A percentile compares a stretch with the other conserved stretches of the same genome.
Evolutionary conservation across 164 flowering plant species (phyloP).

Genomic region (Macadamia tetraphylla): DNA sequence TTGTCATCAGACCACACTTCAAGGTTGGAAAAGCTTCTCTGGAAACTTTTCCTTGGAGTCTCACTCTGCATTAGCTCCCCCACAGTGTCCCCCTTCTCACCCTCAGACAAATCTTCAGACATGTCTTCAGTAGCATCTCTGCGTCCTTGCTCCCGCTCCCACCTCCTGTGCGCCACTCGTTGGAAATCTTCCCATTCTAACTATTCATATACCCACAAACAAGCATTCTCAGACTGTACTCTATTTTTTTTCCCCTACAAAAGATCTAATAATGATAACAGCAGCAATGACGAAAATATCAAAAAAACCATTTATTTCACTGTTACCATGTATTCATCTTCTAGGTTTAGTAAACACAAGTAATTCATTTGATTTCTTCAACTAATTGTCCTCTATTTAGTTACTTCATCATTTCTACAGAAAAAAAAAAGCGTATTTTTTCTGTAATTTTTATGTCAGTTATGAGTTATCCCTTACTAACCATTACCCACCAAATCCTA

Average conservation of each 20-base stretch:
- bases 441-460: too few relatives aligned
- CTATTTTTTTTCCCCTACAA: too few relatives aligned
- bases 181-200: slow-evolving; percentile 75
- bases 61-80: slow-evolving; percentile 44
- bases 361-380: too few relatives aligned
- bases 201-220: slow-evolving; percentile 21
- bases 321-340: too few relatives aligned
- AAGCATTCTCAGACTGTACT: neutral
- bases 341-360: too few relatives aligned
- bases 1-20: slow-evolving; percentile 86
- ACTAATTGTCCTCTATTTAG: too few relatives aligned
- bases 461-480: too few relatives aligned
- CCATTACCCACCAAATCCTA: neutral
- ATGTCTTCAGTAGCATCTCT: slow-evolving; percentile 83
- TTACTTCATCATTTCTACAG: too few relatives aligned
- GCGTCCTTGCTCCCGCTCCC: slow-evolving; percentile 82
- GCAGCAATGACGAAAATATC: too few relatives aligned
- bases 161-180: slow-evolving; percentile 48
- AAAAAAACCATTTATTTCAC: too few relatives aligned
- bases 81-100: slow-evolving; percentile 63
- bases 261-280: too few relatives aligned
- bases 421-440: too few relatives aligned
- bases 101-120: slow-evolving; percentile 74
- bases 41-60: slow-evolving; percentile 55
- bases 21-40: slow-evolving; percentile 53